A percentile compares a stretch with the other conserved stretches of the same genome.
phyloP scores from a whole-genome alignment of 345 rosid species.

The rapeseed (Brassica napus) region DNA sequence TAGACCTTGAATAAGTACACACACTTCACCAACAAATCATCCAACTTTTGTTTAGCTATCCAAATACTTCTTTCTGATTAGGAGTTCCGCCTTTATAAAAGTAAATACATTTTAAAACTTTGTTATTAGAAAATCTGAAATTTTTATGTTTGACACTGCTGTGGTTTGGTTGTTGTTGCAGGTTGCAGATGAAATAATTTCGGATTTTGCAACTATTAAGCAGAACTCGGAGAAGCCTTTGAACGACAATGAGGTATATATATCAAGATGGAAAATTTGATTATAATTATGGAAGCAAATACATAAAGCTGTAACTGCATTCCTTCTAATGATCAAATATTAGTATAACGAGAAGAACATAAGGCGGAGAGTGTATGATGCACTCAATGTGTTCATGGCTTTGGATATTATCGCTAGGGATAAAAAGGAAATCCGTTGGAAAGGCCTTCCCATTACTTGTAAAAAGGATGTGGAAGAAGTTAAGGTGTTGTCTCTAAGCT shows the following conservation, averaged over 20 bases:
- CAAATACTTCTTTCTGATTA: background rate
- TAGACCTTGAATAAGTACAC: background rate
- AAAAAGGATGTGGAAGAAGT: constrained; percentile 45
- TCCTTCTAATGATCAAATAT: background rate
- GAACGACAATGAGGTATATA: constrained; percentile 48
- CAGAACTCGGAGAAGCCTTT: constrained; percentile 30
- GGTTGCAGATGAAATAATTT: constrained; percentile 50
- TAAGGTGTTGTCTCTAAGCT: constrained; percentile 36
- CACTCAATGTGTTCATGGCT: constrained; percentile 50
- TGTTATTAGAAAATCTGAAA: background rate
- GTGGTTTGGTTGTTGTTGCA: constrained; percentile 29
- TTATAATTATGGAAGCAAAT: background rate
- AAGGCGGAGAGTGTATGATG: constrained; percentile 49
- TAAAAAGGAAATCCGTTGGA: constrained; percentile 54
- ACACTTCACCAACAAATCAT: background rate
- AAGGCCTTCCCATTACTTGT: constrained; percentile 45
- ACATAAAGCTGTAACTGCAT: background rate
- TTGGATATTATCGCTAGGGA: constrained; percentile 47
- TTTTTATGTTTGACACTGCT: constrained; percentile 9
- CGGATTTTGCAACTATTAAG: constrained; percentile 43
- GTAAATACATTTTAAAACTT: background rate
- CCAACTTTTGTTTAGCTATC: background rate
- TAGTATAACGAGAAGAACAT: constrained; percentile 52
- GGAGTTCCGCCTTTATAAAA: background rate
- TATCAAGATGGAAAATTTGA: background rate